Base-by-base conservation (phyloP, 2,329 filamentous ascomycete genomes). In the Sporothrix inflata region DNA sequence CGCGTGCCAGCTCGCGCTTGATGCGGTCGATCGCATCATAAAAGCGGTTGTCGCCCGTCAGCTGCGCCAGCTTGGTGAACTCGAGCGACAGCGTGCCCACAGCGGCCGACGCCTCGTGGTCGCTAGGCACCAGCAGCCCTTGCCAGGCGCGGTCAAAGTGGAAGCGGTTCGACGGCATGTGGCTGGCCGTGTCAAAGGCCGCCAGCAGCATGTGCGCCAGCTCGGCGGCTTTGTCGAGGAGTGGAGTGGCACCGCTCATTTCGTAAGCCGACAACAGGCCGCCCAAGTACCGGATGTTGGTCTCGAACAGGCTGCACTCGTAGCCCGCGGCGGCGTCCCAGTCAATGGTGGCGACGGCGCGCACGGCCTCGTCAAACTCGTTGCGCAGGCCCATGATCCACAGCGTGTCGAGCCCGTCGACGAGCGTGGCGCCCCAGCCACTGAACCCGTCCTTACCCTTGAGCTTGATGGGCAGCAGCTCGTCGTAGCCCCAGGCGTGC, bases 111-210 rank as follows among this genome's bases (percentile, higher is more conserved):
- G 80, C 78, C 53, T 82, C 82, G 72, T 78, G 78, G 19, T 76
- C 78, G 4, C 80, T 81, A 1, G 81, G 80, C 2, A 76, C 67
- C 53, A 81, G 81, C 1, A 72, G 70, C 0, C 82, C 82, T 3
- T 75, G 66, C 61, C 79, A 79, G n/a, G 82, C 82, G 7, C 81
- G 75, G 2, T 78, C 73, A 65, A 77, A 93, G 78, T 81, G 90
- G 85, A 74, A 86, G 89, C 76, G 91, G 82, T 76, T 91, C 80
- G 70, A 80, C 34, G 85, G 85, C 80, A 86, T 83, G 34, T 84
- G 90, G 79, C 97, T 97, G 0, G 94, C 94, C 0, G 95, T 98
- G 81, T 97, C 94, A 77, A 97, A 97, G 3, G 91, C 88, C 65
- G 91, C 90, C 83, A 94, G 93, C 42, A 97, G 83, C 74, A 97